These are phyloP conservation scores for Termitomyces bulborhizus DNA, from an alignment of 768 basidiomycete species.

Conservation along the genomic window DNA sequence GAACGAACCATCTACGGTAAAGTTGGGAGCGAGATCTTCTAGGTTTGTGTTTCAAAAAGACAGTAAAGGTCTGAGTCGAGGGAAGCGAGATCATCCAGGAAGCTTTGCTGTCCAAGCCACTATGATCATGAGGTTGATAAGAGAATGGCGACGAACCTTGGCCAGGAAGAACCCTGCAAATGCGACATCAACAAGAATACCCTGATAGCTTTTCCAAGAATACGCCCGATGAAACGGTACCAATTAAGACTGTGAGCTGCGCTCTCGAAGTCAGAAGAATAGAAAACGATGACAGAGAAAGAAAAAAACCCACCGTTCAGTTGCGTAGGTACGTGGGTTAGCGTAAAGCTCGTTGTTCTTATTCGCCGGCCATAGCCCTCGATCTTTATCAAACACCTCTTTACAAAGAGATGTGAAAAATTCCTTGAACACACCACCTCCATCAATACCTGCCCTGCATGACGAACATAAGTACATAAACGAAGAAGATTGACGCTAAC, in stretches of 20 bases:
- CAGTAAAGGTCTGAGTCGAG: constrained; percentile 86
- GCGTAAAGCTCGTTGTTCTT: constrained; percentile 77
- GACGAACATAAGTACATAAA: too few relatives aligned
- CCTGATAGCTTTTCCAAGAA: constrained; percentile 94
- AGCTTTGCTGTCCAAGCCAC: constrained; percentile 32
- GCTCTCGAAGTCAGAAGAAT: not conserved
- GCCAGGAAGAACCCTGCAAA: constrained; percentile 95
- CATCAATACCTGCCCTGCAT: constrained; percentile 27
- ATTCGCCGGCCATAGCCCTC: constrained; percentile 90
- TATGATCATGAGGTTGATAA: constrained; percentile 1
- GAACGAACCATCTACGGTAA: constrained; percentile 48
- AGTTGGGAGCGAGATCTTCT: constrained; percentile 80
- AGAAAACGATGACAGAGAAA: not conserved
- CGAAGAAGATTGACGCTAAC: too few relatives aligned
- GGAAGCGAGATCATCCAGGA: constrained; percentile 88
- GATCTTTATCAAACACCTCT: constrained; percentile 65
- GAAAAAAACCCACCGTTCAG: constrained; percentile 51
- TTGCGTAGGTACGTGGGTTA: constrained; percentile 50
- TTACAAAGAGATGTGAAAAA: too few relatives aligned
- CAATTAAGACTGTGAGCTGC: constrained; percentile 80
- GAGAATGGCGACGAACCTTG: constrained; percentile 43
- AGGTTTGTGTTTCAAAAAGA: constrained; percentile 88
- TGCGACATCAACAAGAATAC: constrained; percentile 89
- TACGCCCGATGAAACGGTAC: constrained; percentile 50
- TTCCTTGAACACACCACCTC: too few relatives aligned